Conservation (phyloP, 345 rosid genomes). For the Eucalyptus rudis region DNA sequence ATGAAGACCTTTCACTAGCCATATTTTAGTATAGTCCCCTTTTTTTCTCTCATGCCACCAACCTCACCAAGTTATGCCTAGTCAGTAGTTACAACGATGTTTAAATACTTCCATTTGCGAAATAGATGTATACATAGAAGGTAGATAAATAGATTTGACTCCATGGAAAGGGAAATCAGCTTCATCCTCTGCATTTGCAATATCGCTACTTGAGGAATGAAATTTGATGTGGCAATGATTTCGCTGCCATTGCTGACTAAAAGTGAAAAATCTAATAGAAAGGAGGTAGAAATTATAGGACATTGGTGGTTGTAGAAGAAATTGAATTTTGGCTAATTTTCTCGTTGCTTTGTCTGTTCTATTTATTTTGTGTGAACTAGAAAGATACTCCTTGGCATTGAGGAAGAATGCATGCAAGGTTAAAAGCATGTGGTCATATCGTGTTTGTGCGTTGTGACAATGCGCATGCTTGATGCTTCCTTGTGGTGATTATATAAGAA, state of each 20-base stretch:
- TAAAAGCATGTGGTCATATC: not conserved
- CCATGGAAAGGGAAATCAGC: not conserved
- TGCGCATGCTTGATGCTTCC: not conserved
- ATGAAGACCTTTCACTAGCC: slow-evolving; percentile 1
- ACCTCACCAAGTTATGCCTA: not conserved
- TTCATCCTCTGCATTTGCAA: not conserved
- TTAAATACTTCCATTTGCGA: not conserved
- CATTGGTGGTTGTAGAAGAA: not conserved
- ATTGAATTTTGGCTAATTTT: not conserved
- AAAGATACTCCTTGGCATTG: not conserved
- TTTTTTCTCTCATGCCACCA: not conserved
- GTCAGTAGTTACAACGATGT: not conserved
- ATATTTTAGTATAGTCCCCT: not conserved
- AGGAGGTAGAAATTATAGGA: not conserved
- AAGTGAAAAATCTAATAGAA: not conserved
- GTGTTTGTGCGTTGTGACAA: not conserved
- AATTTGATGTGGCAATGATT: not conserved
- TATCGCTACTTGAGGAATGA: not conserved
- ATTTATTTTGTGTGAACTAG: not conserved
- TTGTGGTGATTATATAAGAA: not conserved
- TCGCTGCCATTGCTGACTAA: not conserved
- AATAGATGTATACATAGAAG: not conserved
- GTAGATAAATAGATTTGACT: not conserved
- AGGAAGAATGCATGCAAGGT: not conserved
- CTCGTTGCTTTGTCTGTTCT: not conserved